Evolutionary conservation across 2,329 filamentous ascomycete genomes (phyloP), one percentile per base, ranked within the genome.

Genomic region (Pseudogymnoascus sp.): DNA sequence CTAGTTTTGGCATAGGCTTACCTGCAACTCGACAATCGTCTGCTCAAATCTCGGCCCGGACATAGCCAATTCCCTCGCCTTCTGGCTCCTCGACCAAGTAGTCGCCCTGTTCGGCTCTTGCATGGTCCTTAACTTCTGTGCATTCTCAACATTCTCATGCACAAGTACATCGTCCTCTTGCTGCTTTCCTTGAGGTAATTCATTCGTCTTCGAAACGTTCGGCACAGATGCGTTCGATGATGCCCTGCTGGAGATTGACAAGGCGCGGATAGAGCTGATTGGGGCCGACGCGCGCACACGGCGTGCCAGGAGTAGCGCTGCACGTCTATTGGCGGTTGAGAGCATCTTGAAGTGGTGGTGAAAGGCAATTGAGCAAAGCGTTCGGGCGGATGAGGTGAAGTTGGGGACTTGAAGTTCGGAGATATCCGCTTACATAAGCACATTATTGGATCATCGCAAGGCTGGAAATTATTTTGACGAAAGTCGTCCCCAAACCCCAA

Each of bases 11-110:
- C 6, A 28, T 12, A 16, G 9, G 16, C 85, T 69, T 80, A 97
- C 93, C 90, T 99, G 94, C 68, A 88, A 79, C 70, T 88, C 85
- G 78, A 97, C 93, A 72, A 96, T 91, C 35, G 91, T 97, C 85
- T 97, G 93, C 82, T 99, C 94, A 72, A 99, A 99, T 69, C 93
- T 83, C 67, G 94, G 94, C 42, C 94, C 94, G 42, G 86, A 86
- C 93, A 99, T 99, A 61, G 92, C 94, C 75, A 86, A 77, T 61
- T 85, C 83, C 71, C 93, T 83, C 39, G 91, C 86, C 76, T 85
- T 85, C 82, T 99, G 94, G 78, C 86, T 96, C 72, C 85, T 79
- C 65, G 91, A 91, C 94, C 94, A 99, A 64, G 91, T 83, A 5
- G 78, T 84, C 64, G 81, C 78, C 66, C 92, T 85, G 80, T 99